Conservation (phyloP, 202 grass and related monocot genomes). For the Schoenoplectus triqueter region DNA sequence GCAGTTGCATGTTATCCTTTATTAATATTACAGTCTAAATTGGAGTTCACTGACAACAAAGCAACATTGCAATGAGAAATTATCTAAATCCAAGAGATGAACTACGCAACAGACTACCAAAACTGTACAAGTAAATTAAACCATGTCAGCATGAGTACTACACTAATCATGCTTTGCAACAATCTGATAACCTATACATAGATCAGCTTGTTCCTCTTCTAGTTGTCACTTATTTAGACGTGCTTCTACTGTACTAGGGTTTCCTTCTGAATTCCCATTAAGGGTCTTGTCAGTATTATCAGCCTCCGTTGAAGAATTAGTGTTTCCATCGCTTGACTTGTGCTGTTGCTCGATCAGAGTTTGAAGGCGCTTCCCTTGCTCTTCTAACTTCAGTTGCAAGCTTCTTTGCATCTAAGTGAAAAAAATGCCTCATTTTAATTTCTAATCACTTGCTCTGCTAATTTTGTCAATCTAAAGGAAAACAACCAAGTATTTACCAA, state of each 20-base stretch:
- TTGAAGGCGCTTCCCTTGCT: conserved; percentile 93
- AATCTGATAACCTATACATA: conserved; percentile 35
- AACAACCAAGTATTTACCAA: conserved; percentile 4
- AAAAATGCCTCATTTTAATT: conserved; percentile 3
- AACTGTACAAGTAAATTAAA: conserved; percentile 35
- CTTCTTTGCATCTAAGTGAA: conserved; percentile 79
- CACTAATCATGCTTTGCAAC: conserved; percentile 30
- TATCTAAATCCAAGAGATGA: conserved; percentile 5
- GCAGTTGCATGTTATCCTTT: not conserved
- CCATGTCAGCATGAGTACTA: conserved; percentile 36
- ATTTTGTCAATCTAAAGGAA: conserved; percentile 5
- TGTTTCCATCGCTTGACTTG: conserved; percentile 48
- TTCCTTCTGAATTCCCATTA: conserved; percentile 23
- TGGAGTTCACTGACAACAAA: conserved; percentile 17
- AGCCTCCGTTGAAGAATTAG: conserved; percentile 25
- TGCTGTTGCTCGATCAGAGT: conserved; percentile 85
- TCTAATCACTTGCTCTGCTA: conserved; percentile 2
- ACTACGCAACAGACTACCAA: conserved; percentile 20
- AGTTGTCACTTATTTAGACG: not conserved
- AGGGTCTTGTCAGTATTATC: conserved; percentile 6
- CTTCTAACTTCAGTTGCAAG: conserved; percentile 95
- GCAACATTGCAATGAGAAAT: not conserved
- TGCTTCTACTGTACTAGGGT: conserved; percentile 30
- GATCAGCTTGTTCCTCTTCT: conserved; percentile 23
- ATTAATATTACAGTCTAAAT: not conserved